A percentile compares a stretch with the other conserved stretches of the same genome.
Conservation (phyloP, 371 early-diverging fungal genomes). For the Mortierella sp. region DNA sequence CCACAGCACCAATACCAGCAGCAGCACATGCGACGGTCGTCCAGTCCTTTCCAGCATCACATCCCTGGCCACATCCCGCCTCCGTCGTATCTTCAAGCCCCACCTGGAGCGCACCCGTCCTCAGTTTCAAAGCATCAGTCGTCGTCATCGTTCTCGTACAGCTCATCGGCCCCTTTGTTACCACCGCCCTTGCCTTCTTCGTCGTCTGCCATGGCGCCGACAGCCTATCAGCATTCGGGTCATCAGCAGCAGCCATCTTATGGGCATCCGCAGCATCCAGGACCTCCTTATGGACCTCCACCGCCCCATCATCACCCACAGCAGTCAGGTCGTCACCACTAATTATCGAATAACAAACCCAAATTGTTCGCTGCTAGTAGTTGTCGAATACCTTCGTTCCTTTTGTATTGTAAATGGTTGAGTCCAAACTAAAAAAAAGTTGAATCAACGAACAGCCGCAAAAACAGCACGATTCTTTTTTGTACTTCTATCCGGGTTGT, state of each 20-base stretch:
- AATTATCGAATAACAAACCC: too few relatives aligned
- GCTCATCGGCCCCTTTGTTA: constrained; percentile 21
- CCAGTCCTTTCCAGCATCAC: constrained; percentile 44
- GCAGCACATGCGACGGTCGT: constrained; percentile 40
- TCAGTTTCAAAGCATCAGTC: constrained; percentile 15
- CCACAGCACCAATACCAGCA: constrained; percentile 31
- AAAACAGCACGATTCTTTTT: too few relatives aligned
- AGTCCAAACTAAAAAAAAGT: too few relatives aligned
- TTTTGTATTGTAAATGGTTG: too few relatives aligned
- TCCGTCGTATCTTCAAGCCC: constrained; percentile 39
- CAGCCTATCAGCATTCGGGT: constrained; percentile 26
- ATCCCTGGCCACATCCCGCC: constrained; percentile 33
- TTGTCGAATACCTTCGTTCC: too few relatives aligned
- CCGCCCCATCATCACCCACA: constrained; percentile 16
- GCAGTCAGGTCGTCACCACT: constrained; percentile 17
- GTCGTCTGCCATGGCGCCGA: too few relatives aligned
- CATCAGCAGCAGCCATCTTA: constrained; percentile 21
- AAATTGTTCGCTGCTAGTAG: too few relatives aligned
- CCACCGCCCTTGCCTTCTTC: constrained; percentile 18
- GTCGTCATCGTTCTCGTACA: constrained; percentile 25
- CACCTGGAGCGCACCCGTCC: constrained; percentile 14
- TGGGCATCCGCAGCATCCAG: constrained; percentile 23
- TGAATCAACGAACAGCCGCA: too few relatives aligned
- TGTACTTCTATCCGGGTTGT: too few relatives aligned
- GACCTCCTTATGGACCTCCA: constrained; percentile 4